A percentile compares a stretch with the other conserved stretches of the same genome.
These are phyloP conservation scores for Pueraria montana DNA, from an alignment of 306 rosid species.

Conservation along the genomic window DNA sequence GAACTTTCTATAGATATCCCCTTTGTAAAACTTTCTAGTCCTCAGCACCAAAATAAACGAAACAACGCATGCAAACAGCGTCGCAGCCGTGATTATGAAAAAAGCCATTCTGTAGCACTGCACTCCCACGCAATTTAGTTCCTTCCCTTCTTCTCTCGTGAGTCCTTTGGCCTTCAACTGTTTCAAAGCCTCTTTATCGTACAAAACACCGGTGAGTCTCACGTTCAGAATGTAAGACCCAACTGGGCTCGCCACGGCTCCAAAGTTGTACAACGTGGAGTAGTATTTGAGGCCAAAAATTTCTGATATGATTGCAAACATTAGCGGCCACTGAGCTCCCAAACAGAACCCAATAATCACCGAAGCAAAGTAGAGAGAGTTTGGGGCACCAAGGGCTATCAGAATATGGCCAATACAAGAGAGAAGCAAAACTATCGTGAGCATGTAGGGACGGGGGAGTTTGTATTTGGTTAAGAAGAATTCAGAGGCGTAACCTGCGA, in stretches of 20 bases:
- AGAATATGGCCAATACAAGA: conserved; percentile 70
- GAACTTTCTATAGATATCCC: conserved; percentile 67
- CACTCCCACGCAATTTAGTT: conserved; percentile 62
- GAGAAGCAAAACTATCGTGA: conserved; percentile 61
- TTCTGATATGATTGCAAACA: conserved; percentile 78
- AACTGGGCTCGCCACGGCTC: conserved; percentile 66
- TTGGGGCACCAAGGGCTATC: conserved; percentile 63
- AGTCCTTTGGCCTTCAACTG: conserved; percentile 56
- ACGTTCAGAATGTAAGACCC: conserved; percentile 74
- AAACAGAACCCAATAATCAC: conserved; percentile 73
- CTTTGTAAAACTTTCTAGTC: conserved; percentile 65
- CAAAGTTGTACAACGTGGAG: conserved; percentile 69
- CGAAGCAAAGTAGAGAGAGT: conserved; percentile 68
- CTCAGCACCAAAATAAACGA: conserved; percentile 65
- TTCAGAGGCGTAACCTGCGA: conserved; percentile 67
- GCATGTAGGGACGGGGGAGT: conserved; percentile 73
- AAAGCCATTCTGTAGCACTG: conserved; percentile 66
- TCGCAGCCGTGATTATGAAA: conserved; percentile 58
- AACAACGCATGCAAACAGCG: conserved; percentile 59
- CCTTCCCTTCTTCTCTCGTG: conserved; percentile 53
- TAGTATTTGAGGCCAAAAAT: conserved; percentile 76
- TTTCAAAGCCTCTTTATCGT: conserved; percentile 67
- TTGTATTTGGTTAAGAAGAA: conserved; percentile 64
- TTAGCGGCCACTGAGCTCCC: conserved; percentile 76
- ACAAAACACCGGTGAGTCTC: conserved; percentile 66